Base-by-base conservation (phyloP, 2,329 filamentous ascomycete species). In the Colletotrichum tanaceti region DNA sequence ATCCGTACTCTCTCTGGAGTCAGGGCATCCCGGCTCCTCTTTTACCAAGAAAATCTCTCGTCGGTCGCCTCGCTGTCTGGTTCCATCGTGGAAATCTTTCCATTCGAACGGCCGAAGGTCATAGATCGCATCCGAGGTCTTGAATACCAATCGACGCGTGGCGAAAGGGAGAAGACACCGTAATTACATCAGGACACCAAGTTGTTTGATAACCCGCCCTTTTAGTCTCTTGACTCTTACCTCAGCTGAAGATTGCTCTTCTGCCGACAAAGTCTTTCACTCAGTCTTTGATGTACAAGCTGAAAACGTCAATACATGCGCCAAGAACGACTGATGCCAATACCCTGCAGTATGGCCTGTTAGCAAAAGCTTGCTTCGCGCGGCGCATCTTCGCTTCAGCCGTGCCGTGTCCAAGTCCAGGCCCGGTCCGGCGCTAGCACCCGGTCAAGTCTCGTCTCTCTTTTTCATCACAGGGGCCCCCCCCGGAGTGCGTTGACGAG, bases 21-120 rank as follows among this genome's bases (percentile, higher is more conserved):
- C 39, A 53, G 35, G 61, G 14, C n/a, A 22, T 35, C 54, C 61
- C 44, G 41, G 59, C 6, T n/a, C 14, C 6, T n/a, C 14, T 28
- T 44, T 2, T 20, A 16, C 46, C 35, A 54, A 43, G 28, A 22
- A 65, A 64, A 58, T 47, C 43, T 54, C 52, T 47, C 47, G 13
- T 22, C 7, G 39, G 44, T 41, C 58, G 50, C 52, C 24, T 63
- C 58, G 41, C n/a, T 20, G 20, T 1, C 35, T 52, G 11, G 24
- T 35, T 20, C 35, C 20, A n/a, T 47, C 20, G 46, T 24, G 20
- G 11, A 22, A 24, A 2, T 6, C 9, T 22, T 24, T 5, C 18
- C n/a, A 7, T 20, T 6, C 13, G 32, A 13, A 5, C n/a, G 13
- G 18, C 13, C 50, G 3, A 20, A 53, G 13, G 11, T 22, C 13